Evolutionary conservation across 2,329 filamentous ascomycete species (phyloP), one percentile per base, ranked within the genome.

Genomic region (Hypoxylon sp.): DNA sequence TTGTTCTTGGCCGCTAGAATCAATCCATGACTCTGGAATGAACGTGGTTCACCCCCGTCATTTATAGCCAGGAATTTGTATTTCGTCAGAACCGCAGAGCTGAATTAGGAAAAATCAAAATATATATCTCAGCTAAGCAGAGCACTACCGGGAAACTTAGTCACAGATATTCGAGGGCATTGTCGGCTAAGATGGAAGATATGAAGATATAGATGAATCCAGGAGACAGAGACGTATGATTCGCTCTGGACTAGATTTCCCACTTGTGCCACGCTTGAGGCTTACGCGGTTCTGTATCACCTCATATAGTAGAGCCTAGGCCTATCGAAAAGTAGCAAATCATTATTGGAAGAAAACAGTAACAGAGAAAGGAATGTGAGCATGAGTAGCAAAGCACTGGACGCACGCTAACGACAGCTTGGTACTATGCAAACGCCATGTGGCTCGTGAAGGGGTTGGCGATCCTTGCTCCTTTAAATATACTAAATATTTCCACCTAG

Each of bases 391-490:
- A n/a, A n/a, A n/a, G n/a, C n/a, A n/a, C n/a, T n/a, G n/a, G n/a
- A n/a, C n/a, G n/a, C n/a, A 31, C 32, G 36, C 49, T 52, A 48
- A 29, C 9, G 30, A 32, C 15, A 16, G 41, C 38, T 42, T 31
- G 49, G 44, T 44, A 44, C 38, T 34, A 50, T 55, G 52, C 52
- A 53, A 42, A 46, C 47, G 51, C 61, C 60, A 58, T 65, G 63
- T 65, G 63, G 63, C 63, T 62, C 54, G 57, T 61, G 48, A 50
- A 52, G 44, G 34, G 36, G 13, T 12, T 17, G 55, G 46, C 51
- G 54, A 66, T 64, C 63, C 57, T 53, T 63, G 55, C 55, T 52
- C 51, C 41, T 54, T 61, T 55, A 53, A 56, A 60, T 55, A 55
- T 42, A 44, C 55, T 57, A 61, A 46, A 53, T 43, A 21, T 26